Base-by-base conservation (phyloP, 2,329 filamentous ascomycete genomes). In the Arthroderma uncinatum region DNA sequence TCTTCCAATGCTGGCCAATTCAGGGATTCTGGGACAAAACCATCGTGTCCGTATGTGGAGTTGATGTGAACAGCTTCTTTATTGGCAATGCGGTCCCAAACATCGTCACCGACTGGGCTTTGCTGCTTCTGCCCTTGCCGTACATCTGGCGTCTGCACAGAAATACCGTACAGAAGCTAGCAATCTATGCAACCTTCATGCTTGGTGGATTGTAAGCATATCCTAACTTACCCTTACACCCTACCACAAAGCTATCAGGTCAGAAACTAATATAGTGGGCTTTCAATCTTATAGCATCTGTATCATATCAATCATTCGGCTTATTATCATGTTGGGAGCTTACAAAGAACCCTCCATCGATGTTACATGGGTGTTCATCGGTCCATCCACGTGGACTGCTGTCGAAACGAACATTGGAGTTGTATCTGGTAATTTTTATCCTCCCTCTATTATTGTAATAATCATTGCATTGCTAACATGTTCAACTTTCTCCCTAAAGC, bases 81-180 rank as follows among this genome's bases (percentile, higher is more conserved):
- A 75, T 79, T 33, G 72, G 74, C 47, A 79, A 79, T 57, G 76
- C 74, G 1, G 68, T 73, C 0, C 73, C 76, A 25, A 68, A 68
- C 39, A 60, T 67, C 10, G n/a, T 63, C 5, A 66, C 60, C 1
- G 64, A 69, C 52, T 53, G 68, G 6, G 55, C 58, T 8, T 65
- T 68, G 28, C 36, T 70, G 14, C 44, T 60, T 7, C 54, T 69
- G 4, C 67, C 67, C 1, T 64, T 65, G 2, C 61, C 58, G 3
- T 58, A 62, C 42, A 59, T 68, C 12, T 69, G 66, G 67, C 47
- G 57, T 0, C 52, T 69, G 2, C 60, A 67, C 10, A 60, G 64
- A 16, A 62, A 57, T 5, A 30, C 58, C 1, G 53, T 55, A 8
- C 63, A 67, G 37, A 63, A 62, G 9, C 19, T 64, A 14, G 60